Base-by-base conservation (phyloP, 257 asterid genomes). In the Nicotiana tomentosiformis region DNA sequence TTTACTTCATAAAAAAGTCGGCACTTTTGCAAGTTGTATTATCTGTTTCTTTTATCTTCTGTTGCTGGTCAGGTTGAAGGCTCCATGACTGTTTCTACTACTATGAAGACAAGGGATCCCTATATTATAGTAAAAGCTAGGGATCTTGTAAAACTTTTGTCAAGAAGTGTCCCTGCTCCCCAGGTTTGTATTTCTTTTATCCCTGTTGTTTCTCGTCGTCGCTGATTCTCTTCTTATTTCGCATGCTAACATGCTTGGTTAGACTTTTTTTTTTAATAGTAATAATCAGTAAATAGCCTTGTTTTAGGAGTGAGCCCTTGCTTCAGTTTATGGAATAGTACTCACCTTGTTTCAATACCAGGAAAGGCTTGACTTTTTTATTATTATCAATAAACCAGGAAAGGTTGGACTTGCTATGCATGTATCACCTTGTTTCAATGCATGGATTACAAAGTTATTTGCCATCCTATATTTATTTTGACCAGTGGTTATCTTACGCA, bases 141-240 rank as follows among this genome's bases (percentile, higher is more conserved):
- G 86, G 99, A 95, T 86, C 95, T 95, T 78, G 90, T 95, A 53
- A 95, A 93, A 86, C 98, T 95, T 83, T 83, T 95, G 82, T 95
- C 99, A 55, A 89, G 99, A 90, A 95, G 99, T 87, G 97, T 95
- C 85, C 98, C 98, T 83, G 97, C 97, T 78, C 93, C 97, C 83
- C 99, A 95, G 98, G 98, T 95, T 46, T 70, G 51, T 30, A 15
- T 29, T 85, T 39, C 9, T 56, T 51, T 23, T 17, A 7, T 53
- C n/a, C 43, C 3, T 61, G 56, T 69, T 10, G 35, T 23, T 68
- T 18, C 67, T 46, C 14, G 5, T 83, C 30, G 78, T 14, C 43
- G 10, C 12, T 3, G 18, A 53, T 69, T 65, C 33, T 70, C 14
- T 70, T 82, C 5, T 29, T 61, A 14, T 70, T 12, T 70, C 1